Evolutionary conservation across 192 early-diverging fungal species (phyloP), one percentile per base, ranked within the genome.

Genomic region (Fimicolochytrium jonesii): DNA sequence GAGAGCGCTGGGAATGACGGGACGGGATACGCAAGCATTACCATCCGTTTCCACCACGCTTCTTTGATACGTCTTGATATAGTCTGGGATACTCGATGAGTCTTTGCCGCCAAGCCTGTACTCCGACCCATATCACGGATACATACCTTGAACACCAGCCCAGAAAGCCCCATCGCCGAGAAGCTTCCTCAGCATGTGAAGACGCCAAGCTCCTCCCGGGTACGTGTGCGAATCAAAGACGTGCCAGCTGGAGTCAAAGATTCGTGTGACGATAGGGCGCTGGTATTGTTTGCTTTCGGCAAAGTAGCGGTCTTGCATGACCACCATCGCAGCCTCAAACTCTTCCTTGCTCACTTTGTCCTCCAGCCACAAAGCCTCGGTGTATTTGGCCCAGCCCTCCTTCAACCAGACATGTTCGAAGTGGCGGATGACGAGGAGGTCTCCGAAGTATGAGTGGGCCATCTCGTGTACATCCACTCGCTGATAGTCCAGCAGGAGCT

Each of bases 321-420:
- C 37, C 48, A 67, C 35, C 51, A 73, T 64, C 36, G 66, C 66
- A 28, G 57, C 67, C 4, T 69, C 51, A 41, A 66, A 69, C 18
- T 62, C 70, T 26, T 80, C 77, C 28, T 67, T 49, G 13, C 59
- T 46, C 49, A 33, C 35, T 4, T 75, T 35, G 57, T 80, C 80
- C 60, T 72, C 68, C 7, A 65, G 30, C 60, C 61, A 71, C 29
- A 45, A 36, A 1, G 53, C 47, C 46, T 71, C 70, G 45, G 49
- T 60, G 59, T 77, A 82, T 0, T 77, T 75, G 17, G 80, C 80
- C 80, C 80, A 82, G 7, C 68, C 71, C 63, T 82, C 80, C 67
- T 82, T 82, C 7, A 80, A 61, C 80, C 80, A 82, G 22, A 70
- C 78, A 61, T 82, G 80, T 45, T 82, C 80, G 69, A 82, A 82